Evolutionary conservation across 805 yeast species (phyloP).

Genomic region (Nakazawaea holstii): DNA sequence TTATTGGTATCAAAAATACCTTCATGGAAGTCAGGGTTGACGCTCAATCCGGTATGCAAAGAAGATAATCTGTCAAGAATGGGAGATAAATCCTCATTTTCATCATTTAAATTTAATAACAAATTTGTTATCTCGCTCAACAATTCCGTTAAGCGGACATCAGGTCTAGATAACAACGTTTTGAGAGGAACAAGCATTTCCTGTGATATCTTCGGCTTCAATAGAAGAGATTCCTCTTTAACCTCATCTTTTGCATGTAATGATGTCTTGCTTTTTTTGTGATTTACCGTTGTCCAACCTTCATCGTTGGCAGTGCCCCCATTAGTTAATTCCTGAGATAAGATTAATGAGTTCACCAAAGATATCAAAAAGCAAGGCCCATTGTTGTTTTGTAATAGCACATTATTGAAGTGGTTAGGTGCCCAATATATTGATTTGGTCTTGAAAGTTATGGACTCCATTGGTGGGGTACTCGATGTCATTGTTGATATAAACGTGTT

Average conservation of each 20-base stretch:
- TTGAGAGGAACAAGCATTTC: conserved; percentile 17
- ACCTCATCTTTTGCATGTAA: background rate
- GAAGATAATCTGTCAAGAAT: conserved; percentile 55
- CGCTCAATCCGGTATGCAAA: conserved; percentile 63
- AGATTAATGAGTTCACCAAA: conserved; percentile 60
- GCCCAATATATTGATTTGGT: conserved; percentile 25
- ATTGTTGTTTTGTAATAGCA: conserved; percentile 71
- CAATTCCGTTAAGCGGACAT: conserved; percentile 32
- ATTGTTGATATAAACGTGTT: background rate
- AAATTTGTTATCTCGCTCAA: conserved; percentile 46
- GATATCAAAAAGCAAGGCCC: conserved; percentile 91
- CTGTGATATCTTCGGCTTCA: background rate
- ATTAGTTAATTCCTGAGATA: conserved; percentile 34
- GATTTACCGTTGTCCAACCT: conserved; percentile 18
- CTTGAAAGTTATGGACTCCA: conserved; percentile 15
- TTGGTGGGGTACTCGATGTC: background rate
- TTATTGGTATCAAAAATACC: conserved; percentile 13
- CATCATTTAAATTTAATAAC: conserved; percentile 29
- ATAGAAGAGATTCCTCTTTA: background rate
- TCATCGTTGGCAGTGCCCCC: conserved; percentile 8
- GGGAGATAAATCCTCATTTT: conserved; percentile 28
- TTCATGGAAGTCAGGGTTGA: conserved; percentile 63
- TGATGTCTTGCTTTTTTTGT: background rate
- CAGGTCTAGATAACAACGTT: conserved; percentile 16
- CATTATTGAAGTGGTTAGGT: conserved; percentile 36